Base-by-base conservation (phyloP, 176 grass and related monocot genomes). In the Carex cristatella region DNA sequence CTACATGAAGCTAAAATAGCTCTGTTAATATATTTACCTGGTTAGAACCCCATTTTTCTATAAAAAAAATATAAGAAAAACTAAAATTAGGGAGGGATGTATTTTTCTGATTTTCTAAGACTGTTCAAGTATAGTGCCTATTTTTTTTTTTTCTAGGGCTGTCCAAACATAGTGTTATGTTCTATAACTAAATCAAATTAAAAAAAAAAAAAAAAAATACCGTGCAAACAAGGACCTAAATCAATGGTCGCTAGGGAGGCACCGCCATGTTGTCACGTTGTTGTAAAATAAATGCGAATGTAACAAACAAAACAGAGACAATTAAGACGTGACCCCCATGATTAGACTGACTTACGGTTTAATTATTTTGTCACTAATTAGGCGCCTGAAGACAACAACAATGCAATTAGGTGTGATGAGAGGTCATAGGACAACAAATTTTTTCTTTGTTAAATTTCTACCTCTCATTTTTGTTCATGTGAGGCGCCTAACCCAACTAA, bases 241-340 rank as follows among this genome's bases (percentile, higher is more conserved):
- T 83, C 16, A 49, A 80, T 62, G 54, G 72, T 83, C 10, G 19
- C 28, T 38, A 55, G 37, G 90, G 87, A 89, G 90, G 90, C 86
- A 88, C 89, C 86, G 86, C 81, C 92, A 86, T 89, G 89, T 80
- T 76, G 92, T 94, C 92, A 94, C 79, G 28, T 88, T 84, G 73
- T 37, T 18, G 35, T 86, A 90, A 88, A 91, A 94, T 89, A 94
- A 90, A 63, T 63, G 42, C 61, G 48, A 27, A 81, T 46, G n/a
- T 59, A 55, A 82, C 23, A 46, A 82, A 64, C 77, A 30, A 53
- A 85, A 84, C 1, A 40, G 78, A 79, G 54, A 57, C 84, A 81
- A 86, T 74, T 4, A 35, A 79, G 86, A 90, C 81, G 83, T 88
- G 92, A 92, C 83, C 35, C 18, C 88, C 86, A 85, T 88, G 83